Percentiles rank a stretch among this genome's conserved stretches.
These are phyloP conservation scores for Tricholoma sp. DNA, from an alignment of 768 basidiomycete species.

Conservation along the genomic window DNA sequence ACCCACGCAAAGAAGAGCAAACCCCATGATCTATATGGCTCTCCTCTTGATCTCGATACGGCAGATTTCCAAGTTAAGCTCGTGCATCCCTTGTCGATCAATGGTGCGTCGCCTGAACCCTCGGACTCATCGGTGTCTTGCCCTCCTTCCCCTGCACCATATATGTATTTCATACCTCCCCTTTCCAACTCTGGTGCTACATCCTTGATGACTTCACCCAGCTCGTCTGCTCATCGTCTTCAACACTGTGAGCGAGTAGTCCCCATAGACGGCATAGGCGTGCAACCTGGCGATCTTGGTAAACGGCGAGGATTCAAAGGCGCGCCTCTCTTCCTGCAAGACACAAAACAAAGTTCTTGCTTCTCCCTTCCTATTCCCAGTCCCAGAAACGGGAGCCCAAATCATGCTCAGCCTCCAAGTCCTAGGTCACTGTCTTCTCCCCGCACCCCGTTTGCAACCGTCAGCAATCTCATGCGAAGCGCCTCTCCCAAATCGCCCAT, in stretches of 20 bases:
- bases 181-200: not conserved
- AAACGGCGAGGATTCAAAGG: constrained; percentile 29
- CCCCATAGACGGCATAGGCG: not conserved
- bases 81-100: not conserved
- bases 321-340: constrained; percentile 18
- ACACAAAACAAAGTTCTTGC: constrained; percentile 14
- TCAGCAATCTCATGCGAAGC: constrained; percentile 21
- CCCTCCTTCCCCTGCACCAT: not conserved
- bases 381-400: constrained; percentile 12
- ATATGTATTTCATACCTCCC: not conserved
- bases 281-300: constrained; percentile 20
- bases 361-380: constrained; percentile 18
- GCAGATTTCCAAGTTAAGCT: not conserved
- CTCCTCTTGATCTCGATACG: not conserved
- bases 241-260: not conserved
- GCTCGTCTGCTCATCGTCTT: not conserved
- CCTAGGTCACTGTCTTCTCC: constrained; percentile 2
- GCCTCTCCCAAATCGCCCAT: constrained; percentile 14
- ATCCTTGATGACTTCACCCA: not conserved
- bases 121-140: not conserved
- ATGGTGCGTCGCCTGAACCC: not conserved
- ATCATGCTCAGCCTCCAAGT: constrained; percentile 3
- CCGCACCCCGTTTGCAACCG: constrained; percentile 18
- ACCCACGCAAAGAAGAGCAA: constrained; percentile 1
- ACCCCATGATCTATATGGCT: not conserved